Percentiles rank a stretch among this genome's conserved stretches.
Evolutionary conservation across 306 rosid genomes (phyloP).

Genomic region (Sphenostylis stenocarpa): DNA sequence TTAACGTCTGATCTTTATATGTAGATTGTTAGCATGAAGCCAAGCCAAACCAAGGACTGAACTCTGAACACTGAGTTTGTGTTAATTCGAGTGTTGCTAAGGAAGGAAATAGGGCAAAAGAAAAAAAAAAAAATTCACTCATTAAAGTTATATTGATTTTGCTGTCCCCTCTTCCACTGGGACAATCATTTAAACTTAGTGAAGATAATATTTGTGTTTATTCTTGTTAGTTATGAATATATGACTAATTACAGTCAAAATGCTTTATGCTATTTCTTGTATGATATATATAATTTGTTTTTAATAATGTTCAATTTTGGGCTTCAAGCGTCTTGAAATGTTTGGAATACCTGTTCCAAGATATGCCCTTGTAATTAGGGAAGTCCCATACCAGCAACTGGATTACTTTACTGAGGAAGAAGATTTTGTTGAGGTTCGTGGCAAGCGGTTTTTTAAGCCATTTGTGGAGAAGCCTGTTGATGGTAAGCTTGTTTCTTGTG

Average conservation of each 20-base stretch:
- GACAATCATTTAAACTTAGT: neutral
- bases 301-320: slow-evolving; percentile 42
- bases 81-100: slow-evolving; percentile 12
- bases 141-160: slow-evolving; percentile 21
- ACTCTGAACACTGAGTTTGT: slow-evolving; percentile 10
- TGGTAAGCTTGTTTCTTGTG: slow-evolving; percentile 61
- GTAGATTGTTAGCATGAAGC: neutral
- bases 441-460: slow-evolving; percentile 88
- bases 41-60: neutral
- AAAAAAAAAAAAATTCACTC: neutral
- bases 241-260: slow-evolving; percentile 10
- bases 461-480: slow-evolving; percentile 98
- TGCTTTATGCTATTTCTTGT: slow-evolving; percentile 27
- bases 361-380: slow-evolving; percentile 93
- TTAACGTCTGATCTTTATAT: slow-evolving; percentile 12
- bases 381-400: slow-evolving; percentile 69
- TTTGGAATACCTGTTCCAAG: slow-evolving; percentile 89
- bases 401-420: slow-evolving; percentile 93
- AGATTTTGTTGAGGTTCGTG: slow-evolving; percentile 93
- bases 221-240: slow-evolving; percentile 12
- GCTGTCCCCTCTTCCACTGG: neutral
- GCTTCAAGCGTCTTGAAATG: slow-evolving; percentile 74
- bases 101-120: neutral
- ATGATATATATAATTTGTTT: slow-evolving; percentile 12
- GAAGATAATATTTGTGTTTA: slow-evolving; percentile 17